Evolutionary conservation across 108 stramenopile genomes (phyloP), one percentile per base, ranked within the genome.

Genomic region (Chaetoceros tenuissimus): DNA sequence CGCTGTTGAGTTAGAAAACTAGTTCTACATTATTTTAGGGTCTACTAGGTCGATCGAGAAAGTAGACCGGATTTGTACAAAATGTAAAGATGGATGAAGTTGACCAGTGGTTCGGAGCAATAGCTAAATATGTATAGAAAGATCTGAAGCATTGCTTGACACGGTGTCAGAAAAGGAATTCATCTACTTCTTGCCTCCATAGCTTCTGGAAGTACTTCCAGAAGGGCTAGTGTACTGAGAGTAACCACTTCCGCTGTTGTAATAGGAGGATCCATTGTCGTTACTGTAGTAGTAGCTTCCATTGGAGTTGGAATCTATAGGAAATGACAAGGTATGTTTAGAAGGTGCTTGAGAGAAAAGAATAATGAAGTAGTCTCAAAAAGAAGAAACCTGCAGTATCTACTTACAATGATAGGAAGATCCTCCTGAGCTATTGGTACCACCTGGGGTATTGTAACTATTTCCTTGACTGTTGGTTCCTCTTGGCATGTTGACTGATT

Each of bases 381-480:
- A 7, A 49, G 23, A 49, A 7, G n/a, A 24, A 7, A 49, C 7
- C 7, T 49, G 23, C n/a, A n/a, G 3, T 49, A n/a, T 46, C 3
- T 3, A 79, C 82, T 84, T 62, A 84, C 82, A 89, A 57, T 89
- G 87, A 68, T 89, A 89, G 47, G 75, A 74, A 24, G 52, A 60
- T 24, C 87, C 83, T 19, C 58, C 46, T 59, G 46, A 63, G 44
- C 79, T 81, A 65, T 89, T 89, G 51, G 76, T 79, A n/a, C 87
- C 87, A 24, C 87, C 87, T 28, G 87, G 87, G 26, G 87, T 89
- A 71, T 69, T 85, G 79, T 82, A 89, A 74, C 66, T 56, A 69
- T 89, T 89, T 57, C 87, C 87, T 69, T 89, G 83, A 71, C 77
- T 82, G 77, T 89, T 88, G 73, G 64, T 68, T 75, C 86, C 82